Conservation (phyloP, 2,329 filamentous ascomycete genomes). For the Emmonsiellopsis sp. region DNA sequence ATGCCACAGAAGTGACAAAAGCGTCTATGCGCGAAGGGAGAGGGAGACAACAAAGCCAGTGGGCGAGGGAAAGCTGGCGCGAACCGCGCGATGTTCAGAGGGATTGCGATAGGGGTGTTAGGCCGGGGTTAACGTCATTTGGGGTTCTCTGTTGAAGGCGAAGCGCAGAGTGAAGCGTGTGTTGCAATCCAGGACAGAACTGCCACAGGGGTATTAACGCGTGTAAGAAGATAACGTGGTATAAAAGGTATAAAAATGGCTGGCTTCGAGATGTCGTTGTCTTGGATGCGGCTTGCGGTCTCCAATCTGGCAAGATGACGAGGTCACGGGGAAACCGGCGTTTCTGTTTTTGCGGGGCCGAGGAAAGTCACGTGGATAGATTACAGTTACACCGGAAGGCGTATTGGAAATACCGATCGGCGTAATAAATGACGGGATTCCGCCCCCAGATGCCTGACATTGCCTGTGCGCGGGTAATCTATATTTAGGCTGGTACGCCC, state of each 20-base stretch:
- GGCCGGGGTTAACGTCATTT: background rate
- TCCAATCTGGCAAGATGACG: background rate
- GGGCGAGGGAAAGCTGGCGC: background rate
- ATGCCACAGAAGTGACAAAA: background rate
- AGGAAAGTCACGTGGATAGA: background rate
- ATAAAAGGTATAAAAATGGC: background rate
- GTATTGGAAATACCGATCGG: background rate
- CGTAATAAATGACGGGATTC: background rate
- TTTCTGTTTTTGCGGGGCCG: background rate
- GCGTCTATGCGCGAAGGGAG: background rate
- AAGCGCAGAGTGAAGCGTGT: too few species aligned
- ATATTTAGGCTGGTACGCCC: background rate
- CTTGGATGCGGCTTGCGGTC: background rate
- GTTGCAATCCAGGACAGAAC: too few species aligned
- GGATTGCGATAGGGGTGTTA: background rate
- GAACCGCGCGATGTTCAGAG: background rate
- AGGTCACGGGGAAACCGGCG: background rate
- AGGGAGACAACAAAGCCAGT: background rate
- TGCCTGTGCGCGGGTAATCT: background rate
- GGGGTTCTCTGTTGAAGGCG: background rate
- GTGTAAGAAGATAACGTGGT: background rate
- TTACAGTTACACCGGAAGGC: background rate
- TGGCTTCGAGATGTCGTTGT: background rate
- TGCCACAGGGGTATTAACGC: too few species aligned
- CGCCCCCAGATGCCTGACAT: background rate